Evolutionary conservation across 2,329 filamentous ascomycete genomes (phyloP).

Genomic region (Karstenula rhodostoma): DNA sequence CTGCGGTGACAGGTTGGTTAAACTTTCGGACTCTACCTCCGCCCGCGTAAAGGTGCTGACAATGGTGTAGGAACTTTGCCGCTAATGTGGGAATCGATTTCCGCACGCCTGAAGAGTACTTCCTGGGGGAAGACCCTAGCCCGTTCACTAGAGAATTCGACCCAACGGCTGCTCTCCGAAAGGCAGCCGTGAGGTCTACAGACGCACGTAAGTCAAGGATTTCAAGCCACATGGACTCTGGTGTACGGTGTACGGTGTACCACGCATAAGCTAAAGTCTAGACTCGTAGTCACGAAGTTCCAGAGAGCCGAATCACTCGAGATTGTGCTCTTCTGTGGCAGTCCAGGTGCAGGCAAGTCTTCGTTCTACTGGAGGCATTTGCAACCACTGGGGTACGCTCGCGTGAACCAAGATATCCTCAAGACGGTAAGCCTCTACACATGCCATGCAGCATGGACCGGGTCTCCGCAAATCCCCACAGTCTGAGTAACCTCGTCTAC

Average conservation of each 20-base stretch:
- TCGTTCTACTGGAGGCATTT: slow-evolving; percentile 85
- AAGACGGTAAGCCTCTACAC: slow-evolving; percentile 67
- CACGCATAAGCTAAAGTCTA: slow-evolving; percentile 30
- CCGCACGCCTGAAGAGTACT: slow-evolving; percentile 90
- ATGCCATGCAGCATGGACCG: slow-evolving; percentile 31
- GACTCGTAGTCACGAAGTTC: slow-evolving; percentile 45
- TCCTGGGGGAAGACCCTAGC: slow-evolving; percentile 72
- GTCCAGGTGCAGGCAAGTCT: slow-evolving; percentile 89
- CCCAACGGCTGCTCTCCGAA: slow-evolving; percentile 55
- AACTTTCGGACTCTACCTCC: slow-evolving; percentile 23
- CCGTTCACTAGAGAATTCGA: slow-evolving; percentile 77
- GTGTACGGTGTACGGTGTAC: too few species aligned
- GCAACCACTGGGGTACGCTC: slow-evolving; percentile 78
- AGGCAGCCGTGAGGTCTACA: slow-evolving; percentile 35
- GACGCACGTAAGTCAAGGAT: slow-evolving; percentile 42
- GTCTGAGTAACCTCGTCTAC: slow-evolving; percentile 44
- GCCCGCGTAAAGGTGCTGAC: slow-evolving; percentile 23
- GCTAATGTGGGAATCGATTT: slow-evolving; percentile 83
- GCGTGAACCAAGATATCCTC: slow-evolving; percentile 89
- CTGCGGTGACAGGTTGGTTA: slow-evolving; percentile 63
- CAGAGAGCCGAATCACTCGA: slow-evolving; percentile 73
- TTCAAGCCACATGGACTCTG: slow-evolving; percentile 23
- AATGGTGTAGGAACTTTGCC: slow-evolving; percentile 70
- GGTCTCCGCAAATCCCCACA: slow-evolving; percentile 27
- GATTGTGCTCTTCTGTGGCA: slow-evolving; percentile 85